Conservation (phyloP, 352 stramenopile species). For the Phytopythium mirpurense region DNA sequence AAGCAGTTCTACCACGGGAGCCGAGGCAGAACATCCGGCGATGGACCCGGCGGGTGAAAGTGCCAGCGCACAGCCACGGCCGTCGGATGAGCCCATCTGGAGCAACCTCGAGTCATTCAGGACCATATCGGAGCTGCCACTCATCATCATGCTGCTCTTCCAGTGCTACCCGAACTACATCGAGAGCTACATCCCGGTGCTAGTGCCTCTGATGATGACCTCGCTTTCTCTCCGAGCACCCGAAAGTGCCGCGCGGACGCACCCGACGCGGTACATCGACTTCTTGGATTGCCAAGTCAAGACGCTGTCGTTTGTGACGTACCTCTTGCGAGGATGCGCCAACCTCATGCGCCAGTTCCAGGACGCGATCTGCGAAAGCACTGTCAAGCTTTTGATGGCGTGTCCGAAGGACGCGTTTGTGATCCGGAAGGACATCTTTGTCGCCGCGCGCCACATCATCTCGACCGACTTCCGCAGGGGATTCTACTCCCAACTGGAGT, state of each 20-base stretch:
- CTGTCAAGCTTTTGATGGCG: constrained; percentile 93
- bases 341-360: constrained; percentile 94
- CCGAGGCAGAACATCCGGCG: constrained; percentile 10
- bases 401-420: constrained; percentile 94
- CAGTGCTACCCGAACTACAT: constrained; percentile 97
- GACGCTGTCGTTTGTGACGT: constrained; percentile 97
- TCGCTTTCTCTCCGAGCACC: constrained; percentile 85
- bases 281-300: constrained; percentile 96
- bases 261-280: constrained; percentile 78
- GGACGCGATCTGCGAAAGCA: constrained; percentile 91
- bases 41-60: constrained; percentile 5
- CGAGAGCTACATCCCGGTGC: constrained; percentile 91
- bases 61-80: constrained; percentile 8
- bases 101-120: constrained; percentile 91
- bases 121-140: constrained; percentile 95
- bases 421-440: constrained; percentile 95
- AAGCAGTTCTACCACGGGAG: not conserved
- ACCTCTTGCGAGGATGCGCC: constrained; percentile 91
- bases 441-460: constrained; percentile 95
- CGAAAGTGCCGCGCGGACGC: constrained; percentile 41
- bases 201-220: constrained; percentile 98
- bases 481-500: constrained; percentile 94
- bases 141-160: constrained; percentile 98
- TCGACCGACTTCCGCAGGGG: constrained; percentile 96
- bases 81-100: constrained; percentile 48